phyloP scores from a whole-genome alignment of 192 early-diverging fungal genomes.

The Entophlyctis helioformis region DNA sequence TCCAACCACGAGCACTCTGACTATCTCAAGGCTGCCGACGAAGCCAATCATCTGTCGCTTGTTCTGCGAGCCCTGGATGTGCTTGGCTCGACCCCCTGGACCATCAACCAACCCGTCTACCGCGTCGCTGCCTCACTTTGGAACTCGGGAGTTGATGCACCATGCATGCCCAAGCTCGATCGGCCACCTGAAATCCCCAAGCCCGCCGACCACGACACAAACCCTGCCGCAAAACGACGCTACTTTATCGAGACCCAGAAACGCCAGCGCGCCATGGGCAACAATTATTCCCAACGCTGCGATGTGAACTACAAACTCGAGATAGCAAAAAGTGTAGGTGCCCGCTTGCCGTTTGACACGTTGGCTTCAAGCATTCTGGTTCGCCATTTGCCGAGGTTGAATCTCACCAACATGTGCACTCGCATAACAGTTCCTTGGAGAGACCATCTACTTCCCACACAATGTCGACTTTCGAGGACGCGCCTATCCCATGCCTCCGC shows the following conservation, averaged over 20 bases:
- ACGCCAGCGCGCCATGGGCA: constrained; percentile 26
- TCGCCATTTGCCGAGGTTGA: not conserved
- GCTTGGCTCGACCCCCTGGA: constrained; percentile 78
- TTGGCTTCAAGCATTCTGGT: no score
- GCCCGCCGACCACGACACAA: constrained; percentile 50
- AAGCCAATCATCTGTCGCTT: constrained; percentile 50
- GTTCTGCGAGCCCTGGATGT: constrained; percentile 74
- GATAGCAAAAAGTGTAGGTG: constrained; percentile 72
- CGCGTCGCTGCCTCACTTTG: constrained; percentile 71
- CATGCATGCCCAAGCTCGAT: constrained; percentile 18
- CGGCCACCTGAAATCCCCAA: constrained; percentile 37
- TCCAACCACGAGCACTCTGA: constrained; percentile 55
- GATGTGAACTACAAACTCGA: constrained; percentile 92
- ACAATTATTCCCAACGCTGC: constrained; percentile 73
- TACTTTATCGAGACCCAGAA: constrained; percentile 23
- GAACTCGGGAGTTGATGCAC: constrained; percentile 78
- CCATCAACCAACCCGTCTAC: constrained; percentile 72
- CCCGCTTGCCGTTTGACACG: not conserved
- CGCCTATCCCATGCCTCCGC: constrained; percentile 91
- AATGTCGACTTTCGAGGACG: constrained; percentile 96
- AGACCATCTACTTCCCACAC: constrained; percentile 93
- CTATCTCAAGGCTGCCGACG: constrained; percentile 69
- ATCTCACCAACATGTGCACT: no score
- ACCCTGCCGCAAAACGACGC: constrained; percentile 4
- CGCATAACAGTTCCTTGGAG: constrained; percentile 71